Conservation (phyloP, 2,329 filamentous ascomycete species). For the Pestalotiopsis sp. region DNA sequence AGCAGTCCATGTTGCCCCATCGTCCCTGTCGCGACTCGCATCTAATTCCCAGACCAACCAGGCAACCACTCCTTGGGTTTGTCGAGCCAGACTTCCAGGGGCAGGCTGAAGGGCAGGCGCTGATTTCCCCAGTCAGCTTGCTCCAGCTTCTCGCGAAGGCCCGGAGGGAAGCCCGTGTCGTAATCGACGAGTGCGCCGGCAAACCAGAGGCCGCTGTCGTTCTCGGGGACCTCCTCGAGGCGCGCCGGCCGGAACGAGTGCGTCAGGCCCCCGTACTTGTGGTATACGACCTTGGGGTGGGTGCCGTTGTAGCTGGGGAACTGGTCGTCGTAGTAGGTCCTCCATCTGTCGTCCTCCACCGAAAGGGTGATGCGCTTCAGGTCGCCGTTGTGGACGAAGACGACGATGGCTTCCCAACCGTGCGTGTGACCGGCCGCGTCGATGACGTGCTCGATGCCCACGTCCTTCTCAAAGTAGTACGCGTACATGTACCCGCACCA, state of each 20-base stretch:
- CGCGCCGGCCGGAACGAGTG: slow-evolving; percentile 32
- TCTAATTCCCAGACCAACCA: too few species aligned
- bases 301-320: slow-evolving; percentile 29
- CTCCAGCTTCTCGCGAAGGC: not conserved
- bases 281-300: slow-evolving; percentile 32
- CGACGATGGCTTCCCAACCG: slow-evolving; percentile 36
- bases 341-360: slow-evolving; percentile 27
- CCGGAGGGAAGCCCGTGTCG: not conserved
- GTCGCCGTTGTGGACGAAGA: slow-evolving; percentile 28
- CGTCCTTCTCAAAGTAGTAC: slow-evolving; percentile 51
- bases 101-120: too few species aligned
- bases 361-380: slow-evolving; percentile 20
- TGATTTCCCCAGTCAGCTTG: not conserved
- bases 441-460: slow-evolving; percentile 26
- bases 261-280: slow-evolving; percentile 30
- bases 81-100: too few species aligned
- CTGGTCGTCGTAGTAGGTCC: slow-evolving; percentile 22
- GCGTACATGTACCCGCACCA: slow-evolving; percentile 48
- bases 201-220: not conserved
- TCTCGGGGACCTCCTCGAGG: slow-evolving; percentile 17
- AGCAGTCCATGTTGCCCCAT: too few species aligned
- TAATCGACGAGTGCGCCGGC: not conserved
- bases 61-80: too few species aligned
- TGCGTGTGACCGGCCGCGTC: slow-evolving; percentile 39
- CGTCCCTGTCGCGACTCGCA: too few species aligned